Conservation (phyloP, 495 filamentous ascomycete genomes). For the Daldinia concentrica region DNA sequence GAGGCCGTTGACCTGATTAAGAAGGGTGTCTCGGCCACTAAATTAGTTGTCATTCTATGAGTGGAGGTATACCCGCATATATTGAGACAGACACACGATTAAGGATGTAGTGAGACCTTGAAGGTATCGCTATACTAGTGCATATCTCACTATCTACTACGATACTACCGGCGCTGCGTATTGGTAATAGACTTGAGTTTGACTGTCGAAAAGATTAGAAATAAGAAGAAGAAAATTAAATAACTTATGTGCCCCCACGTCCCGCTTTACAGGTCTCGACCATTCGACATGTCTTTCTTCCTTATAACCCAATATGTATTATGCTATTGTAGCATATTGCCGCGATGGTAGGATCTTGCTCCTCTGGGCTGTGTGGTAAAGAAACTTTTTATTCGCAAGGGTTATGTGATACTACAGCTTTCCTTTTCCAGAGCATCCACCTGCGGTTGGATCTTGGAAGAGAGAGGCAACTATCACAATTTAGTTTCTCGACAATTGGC, state of each 20-base stretch:
- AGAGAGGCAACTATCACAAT: background rate
- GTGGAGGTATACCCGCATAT: constrained; percentile 11
- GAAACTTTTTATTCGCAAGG: background rate
- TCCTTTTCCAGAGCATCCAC: background rate
- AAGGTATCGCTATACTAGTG: constrained; percentile 8
- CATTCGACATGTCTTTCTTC: background rate
- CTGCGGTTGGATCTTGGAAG: background rate
- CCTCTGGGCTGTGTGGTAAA: background rate
- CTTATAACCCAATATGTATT: background rate
- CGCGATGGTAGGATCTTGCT: background rate
- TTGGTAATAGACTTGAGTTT: background rate
- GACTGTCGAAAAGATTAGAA: background rate
- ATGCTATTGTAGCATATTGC: background rate
- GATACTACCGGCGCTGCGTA: background rate
- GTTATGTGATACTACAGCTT: background rate
- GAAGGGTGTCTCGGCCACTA: constrained; percentile 55
- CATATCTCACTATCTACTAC: constrained; percentile 10
- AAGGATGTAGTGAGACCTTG: background rate
- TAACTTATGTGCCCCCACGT: background rate
- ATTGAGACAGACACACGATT: background rate
- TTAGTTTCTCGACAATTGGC: background rate
- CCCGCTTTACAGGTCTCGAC: background rate
- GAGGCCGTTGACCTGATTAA: constrained; percentile 37
- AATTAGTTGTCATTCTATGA: constrained; percentile 51
- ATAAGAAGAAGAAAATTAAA: background rate